Evolutionary conservation across 108 stramenopile genomes (phyloP), one percentile per base, ranked within the genome.

Genomic region (Craspedostauros australis): DNA sequence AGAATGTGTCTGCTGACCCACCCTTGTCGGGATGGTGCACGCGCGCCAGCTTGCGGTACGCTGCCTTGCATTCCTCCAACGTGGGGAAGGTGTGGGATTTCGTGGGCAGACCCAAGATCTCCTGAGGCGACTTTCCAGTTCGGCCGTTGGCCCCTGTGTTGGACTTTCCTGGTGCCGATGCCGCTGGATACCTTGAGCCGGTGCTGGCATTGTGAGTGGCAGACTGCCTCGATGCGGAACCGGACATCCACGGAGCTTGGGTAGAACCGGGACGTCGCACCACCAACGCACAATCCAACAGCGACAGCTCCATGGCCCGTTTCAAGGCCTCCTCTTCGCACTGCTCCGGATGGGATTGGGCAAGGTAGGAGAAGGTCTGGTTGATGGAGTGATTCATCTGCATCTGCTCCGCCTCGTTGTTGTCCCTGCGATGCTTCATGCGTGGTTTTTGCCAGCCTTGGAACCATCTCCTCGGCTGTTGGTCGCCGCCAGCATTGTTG

Each of bases 11-110:
- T 48, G 11, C 14, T 38, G 39, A 22, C 9, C 73, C 77, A 12
- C 77, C 77, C 52, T 75, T 74, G 51, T 78, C 77, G 26, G 77
- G 77, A 63, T 78, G 77, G 24, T 73, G 73, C 42, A 70, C 44
- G 1, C 66, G 45, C 2, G 77, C 72, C 43, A 70, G 64, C 39
- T 52, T 60, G 8, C 73, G 59, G 33, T 75, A 78, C 26, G 77
- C 73, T 31, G 38, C 1, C 40, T 73, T 75, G 39, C 72, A 61
- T 54, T 75, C 71, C 6, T 36, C 60, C 31, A 15, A 12, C n/a
- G 30, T 66, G 14, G 73, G 42, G 50, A 19, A 12, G 28, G 54
- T 39, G 1, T 25, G 1, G 23, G 30, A 15, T 39, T 75, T 36
- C 12, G n/a, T 7, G 53, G 4, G n/a, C 39, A 54, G 32, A 11